These are phyloP conservation scores for Gypsophila paniculata DNA, from an alignment of 179 eudicot genomes.

Conservation along the genomic window DNA sequence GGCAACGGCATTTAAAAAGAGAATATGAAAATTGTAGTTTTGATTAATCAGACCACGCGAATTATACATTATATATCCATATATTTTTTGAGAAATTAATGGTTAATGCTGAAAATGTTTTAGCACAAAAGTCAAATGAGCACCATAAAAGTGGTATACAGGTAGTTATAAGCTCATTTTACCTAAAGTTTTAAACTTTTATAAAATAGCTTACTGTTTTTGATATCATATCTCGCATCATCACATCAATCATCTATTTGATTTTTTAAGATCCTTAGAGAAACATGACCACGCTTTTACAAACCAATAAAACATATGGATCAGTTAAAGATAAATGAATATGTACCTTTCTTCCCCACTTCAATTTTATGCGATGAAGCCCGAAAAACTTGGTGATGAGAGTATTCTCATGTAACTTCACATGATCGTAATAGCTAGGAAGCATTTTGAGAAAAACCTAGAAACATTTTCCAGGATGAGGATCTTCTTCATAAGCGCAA, in stretches of 20 bases:
- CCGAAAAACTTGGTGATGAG: slow-evolving; percentile 93
- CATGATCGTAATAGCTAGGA: slow-evolving; percentile 76
- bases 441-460: slow-evolving; percentile 90
- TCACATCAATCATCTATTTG: not conserved
- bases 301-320: slow-evolving; percentile 4
- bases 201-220: not conserved
- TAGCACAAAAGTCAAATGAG: no score
- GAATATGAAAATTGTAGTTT: not conserved
- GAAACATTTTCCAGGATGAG: slow-evolving; percentile 22
- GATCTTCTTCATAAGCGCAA: slow-evolving; percentile 8
- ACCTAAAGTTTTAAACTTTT: not conserved
- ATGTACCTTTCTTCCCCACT: slow-evolving; percentile 73
- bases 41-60: not conserved
- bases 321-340: slow-evolving; percentile 16
- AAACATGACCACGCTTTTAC: not conserved
- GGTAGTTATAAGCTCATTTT: not conserved
- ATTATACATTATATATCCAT: not conserved
- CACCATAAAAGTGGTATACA: not conserved
- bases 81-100: no score
- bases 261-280: not conserved
- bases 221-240: not conserved
- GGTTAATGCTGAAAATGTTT: no score
- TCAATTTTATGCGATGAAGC: slow-evolving; percentile 59
- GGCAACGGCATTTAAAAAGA: not conserved
- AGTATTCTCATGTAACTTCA: slow-evolving; percentile 67